Evolutionary conservation across 306 rosid genomes (phyloP).

Genomic region (Rosa lucieae): DNA sequence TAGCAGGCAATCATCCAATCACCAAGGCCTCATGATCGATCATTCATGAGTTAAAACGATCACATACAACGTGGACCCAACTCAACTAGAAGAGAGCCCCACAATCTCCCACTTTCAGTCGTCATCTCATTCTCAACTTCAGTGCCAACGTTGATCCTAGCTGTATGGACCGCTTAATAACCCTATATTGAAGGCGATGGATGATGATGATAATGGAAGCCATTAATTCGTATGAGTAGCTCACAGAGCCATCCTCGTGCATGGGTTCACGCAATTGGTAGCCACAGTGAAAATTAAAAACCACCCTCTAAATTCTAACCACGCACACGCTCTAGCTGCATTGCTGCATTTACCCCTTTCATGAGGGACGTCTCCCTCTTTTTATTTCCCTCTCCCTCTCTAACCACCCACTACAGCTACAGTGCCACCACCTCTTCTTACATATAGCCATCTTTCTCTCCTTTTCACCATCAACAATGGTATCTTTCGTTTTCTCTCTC

Average conservation of each 20-base stretch:
- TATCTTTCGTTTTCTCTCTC: neutral
- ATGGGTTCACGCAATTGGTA: slow-evolving; percentile 45
- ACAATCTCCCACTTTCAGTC: neutral
- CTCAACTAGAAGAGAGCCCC: neutral
- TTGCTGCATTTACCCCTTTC: slow-evolving; percentile 49
- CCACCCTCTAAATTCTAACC: neutral
- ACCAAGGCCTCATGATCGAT: slow-evolving; percentile 1
- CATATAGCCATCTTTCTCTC: neutral
- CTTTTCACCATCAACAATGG: neutral
- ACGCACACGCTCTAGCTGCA: neutral
- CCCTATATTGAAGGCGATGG: slow-evolving; percentile 10
- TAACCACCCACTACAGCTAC: neutral
- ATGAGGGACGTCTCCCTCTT: slow-evolving; percentile 47
- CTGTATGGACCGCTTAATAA: neutral
- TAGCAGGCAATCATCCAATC: neutral
- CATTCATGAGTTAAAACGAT: neutral
- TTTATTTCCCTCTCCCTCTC: slow-evolving; percentile 28
- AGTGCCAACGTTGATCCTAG: neutral
- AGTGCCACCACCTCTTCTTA: neutral
- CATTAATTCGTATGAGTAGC: slow-evolving; percentile 6
- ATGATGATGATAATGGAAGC: neutral
- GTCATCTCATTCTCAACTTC: neutral
- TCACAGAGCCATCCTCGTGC: slow-evolving; percentile 50
- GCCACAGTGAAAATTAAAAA: slow-evolving; percentile 18
- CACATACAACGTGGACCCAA: neutral